Percentiles rank a stretch among this genome's conserved stretches.
These are phyloP conservation scores for Heterobasidion parviporum DNA, from an alignment of 1,284 basidiomycete genomes.

Conservation along the genomic window DNA sequence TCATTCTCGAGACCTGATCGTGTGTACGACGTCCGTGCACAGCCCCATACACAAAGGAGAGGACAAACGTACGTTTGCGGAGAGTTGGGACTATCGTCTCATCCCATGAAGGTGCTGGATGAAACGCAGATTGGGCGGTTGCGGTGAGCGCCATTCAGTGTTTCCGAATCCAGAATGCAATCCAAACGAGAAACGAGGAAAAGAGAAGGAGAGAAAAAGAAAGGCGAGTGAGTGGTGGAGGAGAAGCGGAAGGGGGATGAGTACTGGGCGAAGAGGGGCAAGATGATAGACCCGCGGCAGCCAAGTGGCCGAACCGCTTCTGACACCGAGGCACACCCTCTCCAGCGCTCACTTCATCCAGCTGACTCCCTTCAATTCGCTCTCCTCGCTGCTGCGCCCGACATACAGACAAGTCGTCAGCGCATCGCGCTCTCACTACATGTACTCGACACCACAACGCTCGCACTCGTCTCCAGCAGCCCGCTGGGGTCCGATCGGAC, in stretches of 20 bases:
- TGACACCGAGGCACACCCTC: no score
- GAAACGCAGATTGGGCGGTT: conserved; percentile 40
- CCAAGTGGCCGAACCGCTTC: no score
- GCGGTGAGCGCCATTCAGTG: conserved; percentile 28
- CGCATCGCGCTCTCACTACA: background rate
- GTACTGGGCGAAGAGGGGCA: background rate
- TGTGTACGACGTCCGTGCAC: background rate
- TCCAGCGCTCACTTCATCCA: no score
- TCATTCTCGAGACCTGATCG: conserved; percentile 61
- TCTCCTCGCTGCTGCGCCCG: no score
- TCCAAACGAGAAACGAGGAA: background rate
- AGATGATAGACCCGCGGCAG: no score
- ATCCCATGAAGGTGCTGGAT: conserved; percentile 54
- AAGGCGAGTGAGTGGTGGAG: background rate
- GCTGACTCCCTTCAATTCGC: no score
- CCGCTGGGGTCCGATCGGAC: conserved; percentile 40
- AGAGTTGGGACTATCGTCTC: conserved; percentile 64
- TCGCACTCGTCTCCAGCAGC: conserved; percentile 10
- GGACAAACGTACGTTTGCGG: conserved; percentile 47
- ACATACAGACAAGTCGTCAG: no score
- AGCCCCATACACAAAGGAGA: background rate
- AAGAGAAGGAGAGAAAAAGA: background rate
- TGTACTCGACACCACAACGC: background rate
- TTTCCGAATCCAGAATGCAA: background rate
- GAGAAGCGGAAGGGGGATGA: background rate